Evolutionary conservation across 1,139 yeast species (phyloP).

Genomic region (Taphrina sp.): DNA sequence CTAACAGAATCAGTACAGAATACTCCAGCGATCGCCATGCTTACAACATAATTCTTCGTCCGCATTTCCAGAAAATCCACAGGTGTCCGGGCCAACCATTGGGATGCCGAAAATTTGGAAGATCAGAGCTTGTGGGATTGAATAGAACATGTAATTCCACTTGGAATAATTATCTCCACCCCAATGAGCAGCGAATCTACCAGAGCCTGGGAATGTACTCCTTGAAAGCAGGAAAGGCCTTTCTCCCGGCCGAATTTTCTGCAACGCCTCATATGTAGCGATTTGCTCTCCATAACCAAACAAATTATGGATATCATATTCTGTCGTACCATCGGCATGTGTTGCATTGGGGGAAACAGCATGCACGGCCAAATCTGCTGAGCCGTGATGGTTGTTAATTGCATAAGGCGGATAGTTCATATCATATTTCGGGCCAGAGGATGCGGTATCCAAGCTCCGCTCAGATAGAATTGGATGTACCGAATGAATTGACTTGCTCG

Average conservation of each 20-base stretch:
- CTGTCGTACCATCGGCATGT: conserved; percentile 44
- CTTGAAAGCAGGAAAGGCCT: conserved; percentile 87
- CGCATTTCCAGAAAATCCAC: conserved; percentile 92
- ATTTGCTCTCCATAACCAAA: conserved; percentile 78
- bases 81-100: conserved; percentile 91
- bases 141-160: conserved; percentile 77
- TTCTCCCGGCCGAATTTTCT: conserved; percentile 50
- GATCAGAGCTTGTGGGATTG: conserved; percentile 83
- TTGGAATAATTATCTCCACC: conserved; percentile 91
- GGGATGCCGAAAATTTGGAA: conserved; percentile 83
- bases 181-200: conserved; percentile 90
- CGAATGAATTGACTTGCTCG: background rate
- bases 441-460: conserved; percentile 40
- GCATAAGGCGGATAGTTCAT: conserved; percentile 46
- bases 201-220: conserved; percentile 84
- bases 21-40: too few species aligned
- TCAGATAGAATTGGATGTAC: conserved; percentile 23
- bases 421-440: conserved; percentile 43
- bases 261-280: conserved; percentile 66
- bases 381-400: conserved; percentile 44
- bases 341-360: conserved; percentile 45
- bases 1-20: too few species aligned
- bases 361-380: conserved; percentile 44
- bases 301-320: conserved; percentile 70
- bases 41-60: conserved; percentile 66